phyloP scores from a whole-genome alignment of 202 grass and related monocot species.

The Carex sylvatica region DNA sequence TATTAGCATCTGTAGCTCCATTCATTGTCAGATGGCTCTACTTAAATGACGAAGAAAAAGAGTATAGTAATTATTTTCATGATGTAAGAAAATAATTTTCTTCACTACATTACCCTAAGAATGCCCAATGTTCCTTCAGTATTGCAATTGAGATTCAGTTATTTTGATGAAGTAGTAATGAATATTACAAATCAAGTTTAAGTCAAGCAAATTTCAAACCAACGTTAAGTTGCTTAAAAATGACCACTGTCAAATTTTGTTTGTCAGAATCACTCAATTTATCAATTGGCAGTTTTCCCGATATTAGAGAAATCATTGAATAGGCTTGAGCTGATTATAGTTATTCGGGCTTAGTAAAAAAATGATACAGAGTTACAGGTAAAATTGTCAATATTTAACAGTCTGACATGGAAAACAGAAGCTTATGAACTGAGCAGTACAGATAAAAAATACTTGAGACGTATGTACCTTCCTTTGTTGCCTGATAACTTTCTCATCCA shows the following conservation, averaged over 20 bases:
- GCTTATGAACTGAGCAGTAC: background rate
- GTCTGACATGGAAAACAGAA: background rate
- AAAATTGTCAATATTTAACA: background rate
- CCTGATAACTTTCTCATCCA: slow-evolving; percentile 72
- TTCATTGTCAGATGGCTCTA: background rate
- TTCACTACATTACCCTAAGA: background rate
- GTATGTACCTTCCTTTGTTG: slow-evolving; percentile 78
- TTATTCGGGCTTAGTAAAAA: background rate
- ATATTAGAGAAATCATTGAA: slow-evolving; percentile 6
- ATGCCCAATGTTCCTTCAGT: background rate
- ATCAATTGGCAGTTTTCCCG: background rate
- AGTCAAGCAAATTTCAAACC: background rate
- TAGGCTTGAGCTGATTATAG: slow-evolving; percentile 9
- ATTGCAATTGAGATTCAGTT: background rate
- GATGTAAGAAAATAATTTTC: background rate
- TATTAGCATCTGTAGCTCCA: background rate
- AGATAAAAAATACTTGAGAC: slow-evolving; percentile 19
- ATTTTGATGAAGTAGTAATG: background rate
- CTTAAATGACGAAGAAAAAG: background rate
- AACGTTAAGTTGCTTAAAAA: background rate
- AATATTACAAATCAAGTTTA: background rate
- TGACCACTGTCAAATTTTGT: background rate
- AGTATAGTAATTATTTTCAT: background rate
- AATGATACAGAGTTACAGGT: background rate
- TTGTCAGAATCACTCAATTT: background rate